Evolutionary conservation across 768 basidiomycete species (phyloP).

Genomic region (Coprinopsis marcescibilis): DNA sequence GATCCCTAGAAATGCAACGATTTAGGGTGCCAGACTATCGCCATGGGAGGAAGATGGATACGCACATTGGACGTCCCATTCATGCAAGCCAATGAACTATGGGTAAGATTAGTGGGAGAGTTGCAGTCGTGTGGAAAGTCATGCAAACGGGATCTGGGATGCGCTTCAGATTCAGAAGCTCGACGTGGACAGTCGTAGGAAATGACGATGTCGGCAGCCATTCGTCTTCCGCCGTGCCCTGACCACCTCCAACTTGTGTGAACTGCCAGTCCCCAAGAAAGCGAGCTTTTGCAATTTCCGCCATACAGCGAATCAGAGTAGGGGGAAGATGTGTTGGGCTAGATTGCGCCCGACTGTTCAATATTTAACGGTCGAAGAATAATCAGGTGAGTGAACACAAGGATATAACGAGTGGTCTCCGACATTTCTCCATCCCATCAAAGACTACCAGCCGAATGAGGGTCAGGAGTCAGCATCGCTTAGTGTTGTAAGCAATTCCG

Average conservation of each 20-base stretch:
- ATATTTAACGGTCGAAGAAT: neutral
- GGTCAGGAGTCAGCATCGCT: too few species aligned
- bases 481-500: too few species aligned
- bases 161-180: constrained; percentile 63
- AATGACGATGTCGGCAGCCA: constrained; percentile 61
- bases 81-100: constrained; percentile 72
- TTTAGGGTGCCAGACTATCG: neutral
- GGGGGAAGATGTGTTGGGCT: neutral
- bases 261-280: constrained; percentile 54
- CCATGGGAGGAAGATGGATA: constrained; percentile 1
- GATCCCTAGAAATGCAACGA: constrained; percentile 74
- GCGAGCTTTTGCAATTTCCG: constrained; percentile 12
- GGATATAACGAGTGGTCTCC: constrained; percentile 15
- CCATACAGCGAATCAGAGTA: constrained; percentile 3
- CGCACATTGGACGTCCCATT: constrained; percentile 90
- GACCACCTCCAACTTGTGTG: constrained; percentile 57
- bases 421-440: constrained; percentile 21
- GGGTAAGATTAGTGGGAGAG: neutral
- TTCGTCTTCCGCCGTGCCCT: constrained; percentile 55
- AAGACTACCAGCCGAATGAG: neutral
- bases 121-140: neutral
- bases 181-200: constrained; percentile 86
- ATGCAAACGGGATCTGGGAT: constrained; percentile 78
- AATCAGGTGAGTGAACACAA: neutral
- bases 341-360: neutral